Evolutionary conservation across 805 yeast genomes (phyloP), one percentile per base, ranked within the genome.

Genomic region (Metahyphopichia silvanorum): DNA sequence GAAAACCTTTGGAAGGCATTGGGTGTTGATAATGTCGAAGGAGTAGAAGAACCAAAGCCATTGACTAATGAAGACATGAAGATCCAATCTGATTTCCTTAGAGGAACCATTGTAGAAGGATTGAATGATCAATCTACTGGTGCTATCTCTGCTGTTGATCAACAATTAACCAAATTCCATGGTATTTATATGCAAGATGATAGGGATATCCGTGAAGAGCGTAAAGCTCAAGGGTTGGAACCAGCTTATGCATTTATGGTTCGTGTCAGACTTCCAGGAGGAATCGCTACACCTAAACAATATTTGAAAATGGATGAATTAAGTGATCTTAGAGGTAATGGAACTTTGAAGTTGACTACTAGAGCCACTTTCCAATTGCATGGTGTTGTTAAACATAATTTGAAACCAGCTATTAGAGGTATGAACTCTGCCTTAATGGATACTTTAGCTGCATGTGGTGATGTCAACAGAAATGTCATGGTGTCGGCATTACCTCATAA

Each of bases 101-200:
- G 98, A 63, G 98, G 98, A 50, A 86, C 95, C 0, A 89, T 91
- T 58, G 89, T 76, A 21, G 94, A 84, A 59, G 96, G 91, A 22
- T 73, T 91, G 38, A 53, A 58, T 35, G 97, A 91, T 57, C 72
- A 74, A 36, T 71, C 87, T 4, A 91, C 98, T 7, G 96, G 97
- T 43, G 89, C 96, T 11, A 85, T 91, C 44, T 75, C 83, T 43
- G 93, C 96, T 10, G 76, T 77, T 37, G 97, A 88, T 62, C 95
- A 88, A 64, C 97, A 89, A 63, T 63, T 91, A 59, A 88, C 97
- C 45, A 91, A 91, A 64, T 91, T 91, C 77, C 98, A 91, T 61
- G 98, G 98, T 65, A 87, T 88, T 46, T 91, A 91, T 60, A 87
- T 91, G 95, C 98, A 91, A 68, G 98, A 91, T 60, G 98, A 91